These are phyloP conservation scores for Cadophora sp. DNA, from an alignment of 2,329 filamentous ascomycete genomes.

Conservation along the genomic window DNA sequence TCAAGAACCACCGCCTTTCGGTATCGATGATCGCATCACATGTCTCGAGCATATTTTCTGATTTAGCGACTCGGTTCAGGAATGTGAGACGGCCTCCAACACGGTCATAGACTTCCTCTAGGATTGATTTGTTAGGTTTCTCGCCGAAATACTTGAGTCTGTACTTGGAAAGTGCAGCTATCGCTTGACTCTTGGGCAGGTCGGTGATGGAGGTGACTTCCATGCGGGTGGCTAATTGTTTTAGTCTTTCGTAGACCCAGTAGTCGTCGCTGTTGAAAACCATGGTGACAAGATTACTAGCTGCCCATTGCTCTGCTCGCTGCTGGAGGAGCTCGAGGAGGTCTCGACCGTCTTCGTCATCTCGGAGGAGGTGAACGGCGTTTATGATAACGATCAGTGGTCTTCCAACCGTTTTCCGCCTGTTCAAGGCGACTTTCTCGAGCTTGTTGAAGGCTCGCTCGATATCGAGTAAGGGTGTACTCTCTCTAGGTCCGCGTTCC, in stretches of 20 bases:
- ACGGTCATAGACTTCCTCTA: slow-evolving; percentile 82
- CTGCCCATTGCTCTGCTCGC: slow-evolving; percentile 95
- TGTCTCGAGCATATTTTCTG: slow-evolving; percentile 76
- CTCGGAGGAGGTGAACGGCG: slow-evolving; percentile 86
- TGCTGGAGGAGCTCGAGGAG: slow-evolving; percentile 95
- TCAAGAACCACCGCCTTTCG: slow-evolving; percentile 81
- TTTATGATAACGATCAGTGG: slow-evolving; percentile 95
- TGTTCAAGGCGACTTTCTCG: slow-evolving; percentile 87
- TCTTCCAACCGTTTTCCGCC: slow-evolving; percentile 62
- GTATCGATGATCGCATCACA: slow-evolving; percentile 75
- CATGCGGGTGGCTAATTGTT: slow-evolving; percentile 92
- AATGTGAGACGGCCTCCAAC: slow-evolving; percentile 91
- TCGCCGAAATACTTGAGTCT: slow-evolving; percentile 80
- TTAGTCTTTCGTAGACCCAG: slow-evolving; percentile 96
- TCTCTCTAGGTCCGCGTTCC: slow-evolving; percentile 89
- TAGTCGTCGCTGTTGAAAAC: slow-evolving; percentile 98
- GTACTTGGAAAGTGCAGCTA: slow-evolving; percentile 79
- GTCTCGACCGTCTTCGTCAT: slow-evolving; percentile 92
- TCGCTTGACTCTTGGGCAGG: slow-evolving; percentile 78
- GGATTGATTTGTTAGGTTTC: slow-evolving; percentile 55
- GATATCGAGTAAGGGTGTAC: slow-evolving; percentile 90
- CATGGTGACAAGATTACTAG: slow-evolving; percentile 86
- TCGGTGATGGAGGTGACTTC: slow-evolving; percentile 89
- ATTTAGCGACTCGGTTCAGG: slow-evolving; percentile 89
- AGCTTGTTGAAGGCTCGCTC: slow-evolving; percentile 97